phyloP scores from a whole-genome alignment of 805 yeast genomes.

The Metschnikowia orientalis region DNA sequence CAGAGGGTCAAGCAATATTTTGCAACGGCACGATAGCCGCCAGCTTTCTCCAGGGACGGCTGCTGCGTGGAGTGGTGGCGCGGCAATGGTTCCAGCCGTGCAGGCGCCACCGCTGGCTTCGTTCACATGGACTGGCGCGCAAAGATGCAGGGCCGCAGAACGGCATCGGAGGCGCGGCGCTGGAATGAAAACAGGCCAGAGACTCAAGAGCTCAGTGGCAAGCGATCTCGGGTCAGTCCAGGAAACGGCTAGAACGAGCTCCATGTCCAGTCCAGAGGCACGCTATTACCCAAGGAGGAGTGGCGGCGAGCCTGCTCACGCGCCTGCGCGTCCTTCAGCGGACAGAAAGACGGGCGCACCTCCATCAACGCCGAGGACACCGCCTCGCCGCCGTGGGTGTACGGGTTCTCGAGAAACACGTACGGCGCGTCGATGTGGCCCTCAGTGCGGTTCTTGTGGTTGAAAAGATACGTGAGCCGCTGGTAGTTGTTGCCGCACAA shows the following conservation, averaged over 20 bases:
- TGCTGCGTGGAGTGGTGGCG: too few species aligned
- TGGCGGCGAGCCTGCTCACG: conserved; percentile 2
- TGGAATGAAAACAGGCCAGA: too few species aligned
- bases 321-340: conserved; percentile 3
- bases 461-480: conserved; percentile 27
- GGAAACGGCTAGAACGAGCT: conserved; percentile 45
- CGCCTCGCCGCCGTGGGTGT: conserved; percentile 5
- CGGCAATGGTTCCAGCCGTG: too few species aligned
- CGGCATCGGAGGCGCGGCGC: too few species aligned
- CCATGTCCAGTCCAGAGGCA: conserved; percentile 46
- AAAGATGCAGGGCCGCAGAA: too few species aligned
- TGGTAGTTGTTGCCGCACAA: conserved; percentile 17
- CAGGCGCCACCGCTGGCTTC: too few species aligned
- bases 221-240: too few species aligned
- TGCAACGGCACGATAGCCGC: too few species aligned
- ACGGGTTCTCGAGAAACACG: conserved; percentile 35
- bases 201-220: too few species aligned
- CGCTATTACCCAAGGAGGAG: conserved; percentile 5
- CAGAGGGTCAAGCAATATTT: too few species aligned
- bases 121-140: too few species aligned
- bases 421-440: conserved; percentile 19
- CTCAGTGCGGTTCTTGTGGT: conserved; percentile 16
- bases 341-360: conserved; percentile 7
- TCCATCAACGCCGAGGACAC: not conserved
- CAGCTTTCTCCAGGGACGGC: too few species aligned